Base-by-base conservation (phyloP, 2,329 filamentous ascomycete species). In the Tolypocladium album region DNA sequence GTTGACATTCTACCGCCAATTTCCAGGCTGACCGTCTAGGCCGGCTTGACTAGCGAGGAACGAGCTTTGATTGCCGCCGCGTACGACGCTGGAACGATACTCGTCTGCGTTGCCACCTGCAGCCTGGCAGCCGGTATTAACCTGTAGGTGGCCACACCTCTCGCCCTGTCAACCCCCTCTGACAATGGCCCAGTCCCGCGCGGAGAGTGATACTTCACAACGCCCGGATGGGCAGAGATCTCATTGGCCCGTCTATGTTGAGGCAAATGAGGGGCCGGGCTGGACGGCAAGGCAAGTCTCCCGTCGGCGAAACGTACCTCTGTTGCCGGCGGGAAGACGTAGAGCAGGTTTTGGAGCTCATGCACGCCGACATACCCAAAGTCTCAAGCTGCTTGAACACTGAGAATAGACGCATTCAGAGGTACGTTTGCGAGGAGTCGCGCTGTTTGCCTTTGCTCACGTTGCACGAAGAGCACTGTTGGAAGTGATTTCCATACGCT, bases 61-160 rank as follows among this genome's bases (percentile, higher is more conserved):
- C 81, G 88, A 56, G 88, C 90, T 56, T 74, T 91, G 9, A 81
- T 92, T 59, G 85, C 88, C 2, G 80, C 79, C 42, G 88, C 88
- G 15, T 92, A 90, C 64, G 88, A 92, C 67, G 71, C 75, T 45
- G 88, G 88, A 0, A 76, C 82, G 6, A 69, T 92, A 22, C 87
- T 87, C 64, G 83, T 90, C 0, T 86, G 90, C 58, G 84, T 90
- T 20, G 89, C 89, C 43, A 92, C 89, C 1, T 91, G 88, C 67
- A 90, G 88, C 68, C 79, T 92, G 60, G 89, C 89, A n/a, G 89
- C 88, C 17, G 89, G 89, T n/a, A 90, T 92, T 61, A 92, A 92
- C 71, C 75, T 92, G 67, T 78, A 62, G 60, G 74, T 64, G 20
- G 34, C 12, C 6, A 17, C 9, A 27, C 11, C 40, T 43, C 34